Conservation (phyloP, 2,329 filamentous ascomycete genomes). For the Botryotinia globosa region DNA sequence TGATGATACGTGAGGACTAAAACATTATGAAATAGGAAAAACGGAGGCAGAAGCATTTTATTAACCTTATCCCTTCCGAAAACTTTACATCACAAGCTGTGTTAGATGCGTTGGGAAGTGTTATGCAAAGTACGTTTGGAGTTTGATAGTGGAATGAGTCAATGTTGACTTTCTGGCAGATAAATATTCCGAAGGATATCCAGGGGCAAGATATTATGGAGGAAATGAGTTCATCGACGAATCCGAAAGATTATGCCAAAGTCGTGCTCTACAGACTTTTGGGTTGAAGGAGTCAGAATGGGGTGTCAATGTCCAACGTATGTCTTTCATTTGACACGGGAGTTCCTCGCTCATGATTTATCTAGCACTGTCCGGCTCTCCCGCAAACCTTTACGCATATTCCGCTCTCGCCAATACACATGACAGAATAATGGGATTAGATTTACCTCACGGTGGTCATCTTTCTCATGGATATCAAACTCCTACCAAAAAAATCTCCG, state of each 20-base stretch:
- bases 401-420: slow-evolving; percentile 89
- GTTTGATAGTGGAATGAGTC: slow-evolving; percentile 37
- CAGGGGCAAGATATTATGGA: slow-evolving; percentile 92
- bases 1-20: slow-evolving; percentile 12
- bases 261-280: slow-evolving; percentile 85
- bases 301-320: slow-evolving; percentile 94
- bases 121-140: slow-evolving; percentile 77
- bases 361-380: slow-evolving; percentile 49
- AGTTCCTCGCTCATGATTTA: slow-evolving; percentile 26
- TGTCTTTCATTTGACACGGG: slow-evolving; percentile 35
- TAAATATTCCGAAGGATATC: slow-evolving; percentile 98
- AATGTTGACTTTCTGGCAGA: slow-evolving; percentile 52
- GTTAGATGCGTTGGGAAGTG: slow-evolving; percentile 84
- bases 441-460: slow-evolving; percentile 94
- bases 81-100: slow-evolving; percentile 95
- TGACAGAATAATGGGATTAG: slow-evolving; percentile 94
- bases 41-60: slow-evolving; percentile 93
- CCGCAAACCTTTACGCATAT: slow-evolving; percentile 79
- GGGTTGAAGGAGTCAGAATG: slow-evolving; percentile 80
- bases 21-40: slow-evolving; percentile 66
- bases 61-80: slow-evolving; percentile 93
- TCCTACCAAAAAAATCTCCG: slow-evolving; percentile 91
- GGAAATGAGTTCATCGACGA: slow-evolving; percentile 96
- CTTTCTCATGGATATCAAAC: slow-evolving; percentile 97
- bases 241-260: slow-evolving; percentile 84